phyloP scores from a whole-genome alignment of 805 yeast species.

The Saccharomycopsis fodiens region DNA sequence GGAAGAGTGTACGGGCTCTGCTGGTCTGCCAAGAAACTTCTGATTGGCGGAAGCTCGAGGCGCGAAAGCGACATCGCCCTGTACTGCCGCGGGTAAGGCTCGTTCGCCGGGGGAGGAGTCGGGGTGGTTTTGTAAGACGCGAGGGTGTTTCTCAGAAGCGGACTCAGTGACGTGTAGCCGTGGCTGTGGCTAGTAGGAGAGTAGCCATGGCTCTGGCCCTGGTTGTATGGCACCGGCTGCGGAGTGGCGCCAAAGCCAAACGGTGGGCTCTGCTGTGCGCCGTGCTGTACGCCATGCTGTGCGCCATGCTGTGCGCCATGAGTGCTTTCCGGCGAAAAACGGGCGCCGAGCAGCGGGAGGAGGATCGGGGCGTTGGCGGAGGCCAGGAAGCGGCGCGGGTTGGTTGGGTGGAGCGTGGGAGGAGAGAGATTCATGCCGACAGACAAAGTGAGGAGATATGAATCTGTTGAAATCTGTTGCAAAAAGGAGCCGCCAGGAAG shows the following conservation, averaged over 20 bases:
- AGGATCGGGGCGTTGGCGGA: background rate
- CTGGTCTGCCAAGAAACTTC: background rate
- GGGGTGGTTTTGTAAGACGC: slow-evolving; percentile 6
- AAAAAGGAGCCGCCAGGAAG: no score
- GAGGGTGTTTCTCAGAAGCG: background rate
- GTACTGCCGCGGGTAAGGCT: slow-evolving; percentile 1
- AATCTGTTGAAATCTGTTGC: no score
- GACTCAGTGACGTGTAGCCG: no score
- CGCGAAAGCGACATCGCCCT: slow-evolving; percentile 3
- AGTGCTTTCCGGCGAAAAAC: no score
- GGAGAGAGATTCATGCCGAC: background rate
- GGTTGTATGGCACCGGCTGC: background rate
- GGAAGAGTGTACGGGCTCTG: background rate
- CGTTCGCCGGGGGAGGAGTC: background rate
- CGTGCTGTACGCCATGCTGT: no score
- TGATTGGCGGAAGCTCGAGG: slow-evolving; percentile 6
- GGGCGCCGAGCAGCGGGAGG: background rate
- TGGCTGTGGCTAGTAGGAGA: no score
- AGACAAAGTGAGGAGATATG: no score
- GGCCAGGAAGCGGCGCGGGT: background rate
- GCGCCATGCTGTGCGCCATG: no score
- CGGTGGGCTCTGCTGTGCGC: no score
- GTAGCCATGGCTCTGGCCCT: background rate
- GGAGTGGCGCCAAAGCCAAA: no score
- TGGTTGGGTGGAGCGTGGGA: background rate